phyloP scores from a whole-genome alignment of 805 yeast species.

The Ogataea glucozyma region DNA sequence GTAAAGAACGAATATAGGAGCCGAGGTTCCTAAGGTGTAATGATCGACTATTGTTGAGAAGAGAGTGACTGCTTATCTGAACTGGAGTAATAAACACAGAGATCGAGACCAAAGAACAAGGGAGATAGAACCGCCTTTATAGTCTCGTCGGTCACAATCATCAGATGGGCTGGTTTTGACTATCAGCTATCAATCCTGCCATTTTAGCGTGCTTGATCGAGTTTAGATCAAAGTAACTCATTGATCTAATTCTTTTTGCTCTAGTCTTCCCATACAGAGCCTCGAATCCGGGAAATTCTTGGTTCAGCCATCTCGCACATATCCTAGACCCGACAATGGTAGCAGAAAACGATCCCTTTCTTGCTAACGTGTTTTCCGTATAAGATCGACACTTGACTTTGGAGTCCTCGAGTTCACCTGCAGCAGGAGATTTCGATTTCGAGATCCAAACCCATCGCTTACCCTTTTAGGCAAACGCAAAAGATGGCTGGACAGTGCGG shows the following conservation, averaged over 20 bases:
- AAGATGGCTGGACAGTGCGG: conserved; percentile 5
- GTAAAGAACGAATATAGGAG: neutral
- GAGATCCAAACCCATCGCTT: conserved; percentile 1
- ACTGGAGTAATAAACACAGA: no score
- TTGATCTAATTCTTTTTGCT: neutral
- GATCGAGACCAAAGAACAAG: no score
- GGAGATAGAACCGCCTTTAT: no score
- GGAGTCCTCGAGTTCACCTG: no score
- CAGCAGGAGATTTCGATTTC: neutral
- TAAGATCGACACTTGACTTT: no score
- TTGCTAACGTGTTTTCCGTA: no score
- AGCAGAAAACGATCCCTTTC: neutral
- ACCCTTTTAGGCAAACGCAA: neutral
- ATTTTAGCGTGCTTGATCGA: no score
- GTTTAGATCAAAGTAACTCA: no score
- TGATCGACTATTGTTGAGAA: no score
- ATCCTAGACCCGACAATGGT: neutral
- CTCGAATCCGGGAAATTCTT: neutral
- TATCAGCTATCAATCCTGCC: no score
- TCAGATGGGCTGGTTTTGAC: neutral
- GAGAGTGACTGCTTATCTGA: no score
- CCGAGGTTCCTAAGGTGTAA: conserved; percentile 1
- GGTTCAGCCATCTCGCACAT: neutral
- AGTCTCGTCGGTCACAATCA: no score
- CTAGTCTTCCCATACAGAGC: neutral